These are phyloP conservation scores for Cryomyces minteri DNA, from an alignment of 495 filamentous ascomycete species.

Conservation along the genomic window DNA sequence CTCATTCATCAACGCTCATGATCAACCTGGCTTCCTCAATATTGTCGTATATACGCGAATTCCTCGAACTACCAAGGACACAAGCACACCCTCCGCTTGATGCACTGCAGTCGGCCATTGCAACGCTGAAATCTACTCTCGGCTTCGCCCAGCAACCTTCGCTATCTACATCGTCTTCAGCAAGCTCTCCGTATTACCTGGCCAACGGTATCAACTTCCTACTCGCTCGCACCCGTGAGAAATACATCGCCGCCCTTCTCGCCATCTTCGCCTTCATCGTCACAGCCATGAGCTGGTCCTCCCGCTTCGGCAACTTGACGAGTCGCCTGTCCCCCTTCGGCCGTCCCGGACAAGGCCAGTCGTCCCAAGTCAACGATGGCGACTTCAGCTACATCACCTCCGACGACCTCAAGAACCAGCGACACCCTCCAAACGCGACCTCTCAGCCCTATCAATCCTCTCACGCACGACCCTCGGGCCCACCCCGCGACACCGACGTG, in stretches of 20 bases:
- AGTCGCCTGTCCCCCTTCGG: conserved; percentile 29
- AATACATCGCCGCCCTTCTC: conserved; percentile 12
- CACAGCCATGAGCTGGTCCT: conserved; percentile 44
- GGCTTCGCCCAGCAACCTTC: no score
- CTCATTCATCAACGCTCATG: no score
- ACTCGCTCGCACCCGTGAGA: no score
- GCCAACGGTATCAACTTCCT: no score
- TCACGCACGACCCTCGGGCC: conserved; percentile 2
- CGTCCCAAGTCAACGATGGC: conserved; percentile 43
- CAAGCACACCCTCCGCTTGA: no score
- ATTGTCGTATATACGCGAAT: no score
- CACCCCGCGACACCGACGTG: conserved; percentile 44
- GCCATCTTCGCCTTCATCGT: conserved; percentile 32
- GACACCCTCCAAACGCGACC: conserved; percentile 14
- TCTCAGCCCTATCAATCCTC: conserved; percentile 12
- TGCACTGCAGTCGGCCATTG: no score
- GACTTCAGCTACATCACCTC: conserved; percentile 72
- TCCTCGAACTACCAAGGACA: no score
- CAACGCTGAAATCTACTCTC: no score
- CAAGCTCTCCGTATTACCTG: no score
- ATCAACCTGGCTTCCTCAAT: no score
- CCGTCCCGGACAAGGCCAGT: conserved; percentile 9
- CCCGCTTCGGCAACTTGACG: conserved; percentile 31
- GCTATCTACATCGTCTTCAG: no score
- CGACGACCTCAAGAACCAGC: conserved; percentile 28